phyloP scores from a whole-genome alignment of 2,329 filamentous ascomycete genomes.

The Sclerotinia spermophila region DNA sequence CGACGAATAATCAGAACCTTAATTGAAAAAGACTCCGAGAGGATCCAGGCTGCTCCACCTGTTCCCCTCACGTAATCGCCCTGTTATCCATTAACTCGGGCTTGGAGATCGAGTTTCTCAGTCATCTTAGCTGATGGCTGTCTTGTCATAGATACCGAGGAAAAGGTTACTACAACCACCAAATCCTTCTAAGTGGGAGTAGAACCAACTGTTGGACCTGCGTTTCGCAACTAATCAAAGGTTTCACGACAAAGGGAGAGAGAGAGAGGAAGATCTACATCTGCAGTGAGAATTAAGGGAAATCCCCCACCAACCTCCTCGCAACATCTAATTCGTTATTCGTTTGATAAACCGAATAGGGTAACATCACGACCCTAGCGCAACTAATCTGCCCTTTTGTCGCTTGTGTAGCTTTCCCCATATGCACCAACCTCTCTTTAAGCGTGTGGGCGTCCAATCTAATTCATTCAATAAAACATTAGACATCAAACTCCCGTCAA shows the following conservation, averaged over 20 bases:
- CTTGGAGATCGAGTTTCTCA: neutral
- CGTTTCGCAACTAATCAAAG: neutral
- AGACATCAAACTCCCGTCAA: neutral
- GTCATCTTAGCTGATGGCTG: neutral
- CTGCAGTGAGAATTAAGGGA: neutral
- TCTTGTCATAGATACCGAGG: neutral
- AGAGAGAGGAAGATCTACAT: neutral
- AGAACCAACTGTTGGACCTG: neutral
- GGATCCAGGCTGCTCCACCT: neutral
- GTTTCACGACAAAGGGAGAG: neutral
- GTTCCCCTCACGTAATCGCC: neutral
- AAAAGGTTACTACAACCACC: neutral
- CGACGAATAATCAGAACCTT: constrained; percentile 6
- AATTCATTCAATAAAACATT: neutral
- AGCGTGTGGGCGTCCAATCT: constrained; percentile 5
- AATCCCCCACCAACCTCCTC: neutral
- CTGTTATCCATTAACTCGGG: neutral
- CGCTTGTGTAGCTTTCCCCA: neutral
- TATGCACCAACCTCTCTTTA: neutral
- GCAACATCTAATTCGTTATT: neutral
- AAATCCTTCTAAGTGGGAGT: neutral
- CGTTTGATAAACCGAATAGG: neutral
- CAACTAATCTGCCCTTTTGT: neutral
- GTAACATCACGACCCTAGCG: neutral
- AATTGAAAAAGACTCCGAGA: neutral